Evolutionary conservation across 1,284 basidiomycete genomes (phyloP).

Genomic region (Ceratobasidium sp.): DNA sequence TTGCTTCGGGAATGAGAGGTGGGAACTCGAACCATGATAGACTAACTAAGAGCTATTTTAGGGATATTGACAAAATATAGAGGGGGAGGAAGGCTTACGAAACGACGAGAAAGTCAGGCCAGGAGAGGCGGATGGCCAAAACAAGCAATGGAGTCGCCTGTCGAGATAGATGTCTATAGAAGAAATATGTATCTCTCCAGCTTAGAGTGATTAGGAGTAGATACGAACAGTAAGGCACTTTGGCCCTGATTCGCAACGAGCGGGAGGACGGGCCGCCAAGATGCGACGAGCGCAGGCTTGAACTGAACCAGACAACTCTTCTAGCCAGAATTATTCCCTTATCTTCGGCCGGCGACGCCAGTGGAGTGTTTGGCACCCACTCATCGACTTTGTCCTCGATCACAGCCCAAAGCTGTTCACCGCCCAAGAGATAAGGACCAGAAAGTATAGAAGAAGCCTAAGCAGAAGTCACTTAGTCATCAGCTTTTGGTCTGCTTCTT

Average conservation of each 20-base stretch:
- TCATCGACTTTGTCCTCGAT: not conserved
- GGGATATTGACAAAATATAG: conserved; percentile 45
- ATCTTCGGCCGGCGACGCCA: conserved; percentile 20
- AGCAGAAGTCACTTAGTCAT: too few species aligned
- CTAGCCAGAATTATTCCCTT: not conserved
- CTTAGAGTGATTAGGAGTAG: too few species aligned
- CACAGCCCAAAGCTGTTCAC: not conserved
- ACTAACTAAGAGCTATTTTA: conserved; percentile 56
- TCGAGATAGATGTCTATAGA: not conserved
- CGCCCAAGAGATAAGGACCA: conserved; percentile 24
- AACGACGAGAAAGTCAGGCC: conserved; percentile 64
- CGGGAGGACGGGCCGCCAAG: not conserved
- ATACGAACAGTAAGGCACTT: not conserved
- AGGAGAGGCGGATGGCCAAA: conserved; percentile 58
- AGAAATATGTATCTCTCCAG: not conserved
- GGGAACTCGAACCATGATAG: conserved; percentile 77
- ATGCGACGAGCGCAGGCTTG: not conserved
- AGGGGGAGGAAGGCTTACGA: conserved; percentile 53
- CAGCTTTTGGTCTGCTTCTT: too few species aligned
- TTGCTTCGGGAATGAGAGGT: conserved; percentile 72
- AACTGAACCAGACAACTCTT: not conserved
- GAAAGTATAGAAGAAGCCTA: too few species aligned
- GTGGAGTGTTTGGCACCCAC: not conserved
- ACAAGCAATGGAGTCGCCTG: not conserved
- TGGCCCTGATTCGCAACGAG: not conserved